Base-by-base conservation (phyloP, 768 basidiomycete genomes). In the Gloeophyllum trabeum region DNA sequence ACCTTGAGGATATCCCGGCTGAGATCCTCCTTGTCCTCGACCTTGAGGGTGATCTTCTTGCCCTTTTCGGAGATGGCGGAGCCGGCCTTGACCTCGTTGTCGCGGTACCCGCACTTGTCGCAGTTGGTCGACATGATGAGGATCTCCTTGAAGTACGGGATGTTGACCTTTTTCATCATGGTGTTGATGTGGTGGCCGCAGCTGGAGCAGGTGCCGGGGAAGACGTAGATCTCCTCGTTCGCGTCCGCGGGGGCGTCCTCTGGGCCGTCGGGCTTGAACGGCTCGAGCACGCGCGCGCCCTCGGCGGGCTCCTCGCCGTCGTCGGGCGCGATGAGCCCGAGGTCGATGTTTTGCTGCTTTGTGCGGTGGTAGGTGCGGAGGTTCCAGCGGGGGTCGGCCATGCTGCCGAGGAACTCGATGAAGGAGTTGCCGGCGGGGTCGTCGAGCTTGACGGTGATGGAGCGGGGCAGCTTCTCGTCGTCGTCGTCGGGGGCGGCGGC, bases 91-190 rank as follows among this genome's bases (percentile, higher is more conserved):
- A 99, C 85, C 63, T 99, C 96, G 54, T 93, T 98, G 61, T 99
- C 96, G 44, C 89, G 73, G 61, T 98, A 99, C 1, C 96, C 96
- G 60, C 96, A 99, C 40, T 65, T 61, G 44, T 92, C 89, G 58
- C 96, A 98, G 58, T 96, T 97, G 4, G 93, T 93, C 19, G 94
- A 94, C 92, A 97, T 97, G 62, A 98, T 94, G 42, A 98, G 64
- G 43, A 91, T 82, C 51, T 99, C 92, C 93, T 99, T 90, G 74
- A 99, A 98, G 61, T 99, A 91, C 0, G 96, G 96, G 50, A 99
- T 96, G 47, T 76, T 79, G 50, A 98, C 84, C 56, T 86, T 88
- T 72, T 98, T 94, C 88, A 99, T 96, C 50, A 79, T 67, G 0
- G 96, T 99, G 53, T 90, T 74, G 19, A 89, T 66, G 5, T 73